Conservation (phyloP, 2,329 filamentous ascomycete species). For the Metarhizium album region DNA sequence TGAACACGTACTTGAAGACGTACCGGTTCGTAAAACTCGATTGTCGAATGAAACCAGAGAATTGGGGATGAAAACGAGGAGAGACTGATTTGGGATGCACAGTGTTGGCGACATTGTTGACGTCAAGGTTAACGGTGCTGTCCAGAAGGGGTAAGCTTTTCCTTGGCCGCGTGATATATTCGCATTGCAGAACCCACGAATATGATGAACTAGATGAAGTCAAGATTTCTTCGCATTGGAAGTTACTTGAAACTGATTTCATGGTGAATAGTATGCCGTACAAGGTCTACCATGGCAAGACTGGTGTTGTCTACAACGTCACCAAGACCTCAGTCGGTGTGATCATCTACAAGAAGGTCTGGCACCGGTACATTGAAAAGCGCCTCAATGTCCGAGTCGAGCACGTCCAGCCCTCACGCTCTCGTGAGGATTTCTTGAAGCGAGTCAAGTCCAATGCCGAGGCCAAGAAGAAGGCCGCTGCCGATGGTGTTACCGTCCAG, state of each 20-base stretch:
- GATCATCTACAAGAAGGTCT: conserved; percentile 99
- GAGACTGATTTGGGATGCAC: conserved; percentile 30
- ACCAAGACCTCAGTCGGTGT: conserved; percentile 96
- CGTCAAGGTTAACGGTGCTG: conserved; percentile 96
- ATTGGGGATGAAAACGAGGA: not conserved
- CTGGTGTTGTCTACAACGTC: conserved; percentile 96
- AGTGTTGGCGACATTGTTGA: conserved; percentile 98
- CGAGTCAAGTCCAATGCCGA: conserved; percentile 94
- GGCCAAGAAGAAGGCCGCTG: conserved; percentile 88
- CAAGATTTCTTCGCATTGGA: not conserved
- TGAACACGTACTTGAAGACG: conserved; percentile 88
- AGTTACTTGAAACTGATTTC: conserved; percentile 21
- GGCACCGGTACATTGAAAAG: conserved; percentile 99
- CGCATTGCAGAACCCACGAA: not conserved
- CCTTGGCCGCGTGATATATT: not conserved
- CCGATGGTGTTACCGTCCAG: conserved; percentile 74
- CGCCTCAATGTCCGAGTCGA: conserved; percentile 98
- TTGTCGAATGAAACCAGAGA: not conserved
- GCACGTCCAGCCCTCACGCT: conserved; percentile 91
- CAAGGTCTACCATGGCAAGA: conserved; percentile 99
- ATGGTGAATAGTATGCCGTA: conserved; percentile 68
- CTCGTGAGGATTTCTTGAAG: conserved; percentile 90
- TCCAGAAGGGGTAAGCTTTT: conserved; percentile 83
- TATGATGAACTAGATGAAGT: not conserved
- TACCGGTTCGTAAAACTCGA: conserved; percentile 54